A percentile compares a stretch with the other conserved stretches of the same genome.
These are phyloP conservation scores for Pseudogymnoascus sp. DNA, from an alignment of 2,329 filamentous ascomycete genomes.

Conservation along the genomic window DNA sequence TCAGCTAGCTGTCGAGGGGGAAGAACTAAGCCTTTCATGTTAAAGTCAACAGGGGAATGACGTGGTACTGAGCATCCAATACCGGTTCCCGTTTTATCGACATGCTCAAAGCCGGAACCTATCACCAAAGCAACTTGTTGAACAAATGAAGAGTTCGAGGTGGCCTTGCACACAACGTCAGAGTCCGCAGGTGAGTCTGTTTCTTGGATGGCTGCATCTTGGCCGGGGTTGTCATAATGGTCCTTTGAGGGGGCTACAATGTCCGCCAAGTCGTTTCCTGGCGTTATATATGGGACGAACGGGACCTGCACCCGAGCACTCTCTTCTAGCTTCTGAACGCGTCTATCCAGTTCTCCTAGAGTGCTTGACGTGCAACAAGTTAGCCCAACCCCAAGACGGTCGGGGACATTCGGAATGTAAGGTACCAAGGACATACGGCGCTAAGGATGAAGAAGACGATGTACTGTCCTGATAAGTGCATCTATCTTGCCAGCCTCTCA, in stretches of 20 bases:
- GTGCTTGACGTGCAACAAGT: not conserved
- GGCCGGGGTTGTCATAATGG: not conserved
- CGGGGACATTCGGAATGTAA: not conserved
- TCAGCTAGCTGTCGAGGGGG: slow-evolving; percentile 18
- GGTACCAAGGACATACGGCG: not conserved
- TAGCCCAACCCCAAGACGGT: not conserved
- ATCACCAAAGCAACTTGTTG: not conserved
- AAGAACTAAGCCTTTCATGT: slow-evolving; percentile 13
- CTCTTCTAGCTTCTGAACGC: not conserved
- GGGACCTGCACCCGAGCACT: not conserved
- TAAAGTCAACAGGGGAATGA: not conserved
- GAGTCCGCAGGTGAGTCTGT: not conserved
- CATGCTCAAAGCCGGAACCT: not conserved
- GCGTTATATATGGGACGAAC: not conserved
- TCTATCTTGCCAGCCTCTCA: slow-evolving; percentile 8
- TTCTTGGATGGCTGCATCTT: not conserved
- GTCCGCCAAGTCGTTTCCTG: not conserved
- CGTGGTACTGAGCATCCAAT: not conserved
- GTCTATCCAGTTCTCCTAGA: not conserved
- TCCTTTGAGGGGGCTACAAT: not conserved
- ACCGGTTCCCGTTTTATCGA: not conserved
- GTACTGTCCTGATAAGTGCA: slow-evolving; percentile 15
- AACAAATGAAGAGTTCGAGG: not conserved
- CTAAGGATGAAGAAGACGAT: not conserved
- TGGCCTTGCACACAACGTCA: not conserved